phyloP scores from a whole-genome alignment of 495 filamentous ascomycete genomes.

The Podospora comata region DNA sequence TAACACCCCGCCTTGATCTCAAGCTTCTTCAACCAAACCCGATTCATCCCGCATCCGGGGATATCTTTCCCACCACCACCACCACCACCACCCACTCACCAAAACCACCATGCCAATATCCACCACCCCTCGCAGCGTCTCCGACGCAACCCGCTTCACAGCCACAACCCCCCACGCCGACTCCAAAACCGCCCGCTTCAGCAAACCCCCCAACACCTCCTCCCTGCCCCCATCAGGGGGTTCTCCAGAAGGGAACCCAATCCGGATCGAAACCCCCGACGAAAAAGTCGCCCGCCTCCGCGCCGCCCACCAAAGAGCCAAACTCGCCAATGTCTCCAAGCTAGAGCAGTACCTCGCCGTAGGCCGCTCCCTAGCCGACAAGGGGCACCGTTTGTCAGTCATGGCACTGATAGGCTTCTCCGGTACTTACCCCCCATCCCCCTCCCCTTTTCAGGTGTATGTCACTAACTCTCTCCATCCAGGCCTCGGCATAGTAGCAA shows the following conservation, averaged over 20 bases:
- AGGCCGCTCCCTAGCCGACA: slow-evolving; percentile 74
- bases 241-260: slow-evolving; percentile 7
- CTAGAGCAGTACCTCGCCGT: slow-evolving; percentile 67
- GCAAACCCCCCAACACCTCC: slow-evolving; percentile 5
- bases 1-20: not conserved
- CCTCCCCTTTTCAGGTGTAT: not conserved
- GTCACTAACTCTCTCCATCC: not conserved
- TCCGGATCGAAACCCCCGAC: slow-evolving; percentile 69
- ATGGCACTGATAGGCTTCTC: slow-evolving; percentile 73
- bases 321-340: slow-evolving; percentile 58
- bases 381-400: slow-evolving; percentile 74
- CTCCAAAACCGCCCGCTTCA: slow-evolving; percentile 64
- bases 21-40: not conserved
- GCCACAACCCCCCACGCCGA: slow-evolving; percentile 83
- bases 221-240: slow-evolving; percentile 2
- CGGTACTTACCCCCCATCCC: slow-evolving; percentile 47
- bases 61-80: not conserved
- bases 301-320: slow-evolving; percentile 69
- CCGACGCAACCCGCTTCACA: slow-evolving; percentile 94
- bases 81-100: not conserved
- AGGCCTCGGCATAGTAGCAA: slow-evolving; percentile 72
- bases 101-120: slow-evolving; percentile 21
- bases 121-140: slow-evolving; percentile 77
- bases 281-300: slow-evolving; percentile 86
- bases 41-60: not conserved